phyloP scores from a whole-genome alignment of 192 early-diverging fungal genomes.

The Backusella morwellensis region DNA sequence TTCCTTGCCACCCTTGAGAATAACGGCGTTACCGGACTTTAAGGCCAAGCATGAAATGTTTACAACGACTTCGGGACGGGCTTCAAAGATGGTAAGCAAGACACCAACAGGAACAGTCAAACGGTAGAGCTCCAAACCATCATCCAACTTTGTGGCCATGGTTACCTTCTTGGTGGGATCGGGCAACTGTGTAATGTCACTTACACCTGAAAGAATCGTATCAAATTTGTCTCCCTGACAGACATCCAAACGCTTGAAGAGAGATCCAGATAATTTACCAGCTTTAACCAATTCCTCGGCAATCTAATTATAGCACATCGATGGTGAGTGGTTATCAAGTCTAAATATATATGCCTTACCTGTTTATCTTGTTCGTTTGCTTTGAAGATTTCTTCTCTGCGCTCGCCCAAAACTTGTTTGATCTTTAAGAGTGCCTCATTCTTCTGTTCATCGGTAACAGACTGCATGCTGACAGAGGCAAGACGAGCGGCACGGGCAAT shows the following conservation, averaged over 20 bases:
- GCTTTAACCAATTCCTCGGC: conserved; percentile 67
- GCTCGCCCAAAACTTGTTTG: conserved; percentile 59
- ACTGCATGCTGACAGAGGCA: conserved; percentile 72
- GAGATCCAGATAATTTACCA: conserved; percentile 70
- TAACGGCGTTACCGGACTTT: conserved; percentile 97
- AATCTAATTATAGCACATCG: conserved; percentile 37
- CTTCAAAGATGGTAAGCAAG: conserved; percentile 96
- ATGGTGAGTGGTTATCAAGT: background rate
- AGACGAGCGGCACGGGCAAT: conserved; percentile 63
- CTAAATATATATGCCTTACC: conserved; percentile 29
- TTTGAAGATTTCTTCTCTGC: conserved; percentile 65
- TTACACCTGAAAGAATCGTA: conserved; percentile 84
- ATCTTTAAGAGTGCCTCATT: conserved; percentile 72
- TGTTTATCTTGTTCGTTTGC: conserved; percentile 81
- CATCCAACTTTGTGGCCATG: conserved; percentile 75
- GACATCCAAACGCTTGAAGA: conserved; percentile 90
- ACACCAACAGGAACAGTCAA: conserved; percentile 94
- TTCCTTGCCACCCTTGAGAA: conserved; percentile 97
- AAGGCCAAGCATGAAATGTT: conserved; percentile 94
- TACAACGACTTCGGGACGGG: conserved; percentile 97
- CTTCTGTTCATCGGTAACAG: conserved; percentile 71
- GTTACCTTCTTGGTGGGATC: conserved; percentile 87
- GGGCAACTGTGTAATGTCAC: conserved; percentile 79
- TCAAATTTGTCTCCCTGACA: conserved; percentile 82
- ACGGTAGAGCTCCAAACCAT: conserved; percentile 84